Evolutionary conservation across 1,284 basidiomycete species (phyloP).

Genomic region (Chalciporus sp.): DNA sequence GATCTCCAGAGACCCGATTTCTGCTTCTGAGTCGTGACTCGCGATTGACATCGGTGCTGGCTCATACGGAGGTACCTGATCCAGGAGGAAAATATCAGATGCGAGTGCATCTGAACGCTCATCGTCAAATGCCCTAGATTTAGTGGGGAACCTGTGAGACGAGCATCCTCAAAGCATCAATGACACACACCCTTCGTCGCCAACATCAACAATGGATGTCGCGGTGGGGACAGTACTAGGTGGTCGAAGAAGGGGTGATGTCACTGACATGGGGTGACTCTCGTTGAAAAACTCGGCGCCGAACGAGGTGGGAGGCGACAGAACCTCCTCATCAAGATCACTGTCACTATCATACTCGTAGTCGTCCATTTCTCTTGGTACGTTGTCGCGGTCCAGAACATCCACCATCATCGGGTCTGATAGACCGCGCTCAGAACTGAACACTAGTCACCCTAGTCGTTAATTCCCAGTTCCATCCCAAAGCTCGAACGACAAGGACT

Average conservation of each 20-base stretch:
- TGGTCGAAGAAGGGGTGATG: too few species aligned
- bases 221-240: too few species aligned
- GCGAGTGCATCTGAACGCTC: too few species aligned
- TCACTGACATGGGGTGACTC: not conserved
- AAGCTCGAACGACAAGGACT: not conserved
- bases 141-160: too few species aligned
- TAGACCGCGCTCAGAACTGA: not conserved
- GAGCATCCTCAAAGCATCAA: too few species aligned
- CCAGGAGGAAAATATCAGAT: too few species aligned
- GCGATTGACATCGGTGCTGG: too few species aligned
- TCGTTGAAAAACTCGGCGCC: not conserved
- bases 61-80: too few species aligned
- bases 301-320: not conserved
- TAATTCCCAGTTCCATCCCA: not conserved
- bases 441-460: not conserved
- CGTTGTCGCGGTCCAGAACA: not conserved
- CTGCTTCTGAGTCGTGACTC: too few species aligned
- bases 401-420: not conserved
- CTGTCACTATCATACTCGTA: conserved; percentile 16
- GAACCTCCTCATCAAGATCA: conserved; percentile 12
- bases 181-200: too few species aligned
- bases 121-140: too few species aligned
- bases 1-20: not conserved
- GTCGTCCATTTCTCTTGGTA: conserved; percentile 1
- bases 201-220: too few species aligned